Conservation (phyloP, 495 filamentous ascomycete species). For the Tuber brumale region DNA sequence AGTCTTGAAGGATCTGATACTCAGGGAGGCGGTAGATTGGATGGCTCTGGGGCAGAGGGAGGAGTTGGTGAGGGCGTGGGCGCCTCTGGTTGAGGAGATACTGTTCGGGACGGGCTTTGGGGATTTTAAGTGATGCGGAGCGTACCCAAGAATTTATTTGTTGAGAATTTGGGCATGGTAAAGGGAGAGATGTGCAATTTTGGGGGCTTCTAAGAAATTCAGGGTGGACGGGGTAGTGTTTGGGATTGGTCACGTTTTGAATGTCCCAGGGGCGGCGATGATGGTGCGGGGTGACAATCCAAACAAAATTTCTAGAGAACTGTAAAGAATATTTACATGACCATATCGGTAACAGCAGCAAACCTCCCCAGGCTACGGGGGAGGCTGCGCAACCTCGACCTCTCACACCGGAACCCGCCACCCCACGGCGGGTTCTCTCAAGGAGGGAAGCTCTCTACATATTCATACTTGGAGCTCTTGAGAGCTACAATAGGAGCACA, state of each 20-base stretch:
- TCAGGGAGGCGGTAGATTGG: background rate
- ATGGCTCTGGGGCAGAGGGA: background rate
- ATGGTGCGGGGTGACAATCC: background rate
- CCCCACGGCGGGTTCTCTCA: too few species aligned
- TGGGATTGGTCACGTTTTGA: background rate
- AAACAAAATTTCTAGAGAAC: background rate
- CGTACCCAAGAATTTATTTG: background rate
- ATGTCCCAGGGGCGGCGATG: background rate
- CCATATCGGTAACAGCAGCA: too few species aligned
- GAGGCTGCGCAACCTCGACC: background rate
- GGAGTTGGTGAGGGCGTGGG: background rate
- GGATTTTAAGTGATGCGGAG: background rate
- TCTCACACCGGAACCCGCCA: background rate
- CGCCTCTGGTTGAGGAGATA: background rate
- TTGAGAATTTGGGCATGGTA: background rate
- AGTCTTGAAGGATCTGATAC: background rate
- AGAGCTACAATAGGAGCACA: background rate
- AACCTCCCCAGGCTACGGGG: too few species aligned
- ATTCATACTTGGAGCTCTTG: background rate
- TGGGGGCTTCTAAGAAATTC: background rate
- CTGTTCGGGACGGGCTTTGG: background rate
- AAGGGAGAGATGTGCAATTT: background rate
- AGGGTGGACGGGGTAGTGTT: background rate
- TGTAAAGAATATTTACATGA: too few species aligned
- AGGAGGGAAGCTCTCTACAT: too few species aligned